A percentile compares a stretch with the other conserved stretches of the same genome.
These are phyloP conservation scores for Sclerotinia borealis DNA, from an alignment of 2,329 filamentous ascomycete species.

Conservation along the genomic window DNA sequence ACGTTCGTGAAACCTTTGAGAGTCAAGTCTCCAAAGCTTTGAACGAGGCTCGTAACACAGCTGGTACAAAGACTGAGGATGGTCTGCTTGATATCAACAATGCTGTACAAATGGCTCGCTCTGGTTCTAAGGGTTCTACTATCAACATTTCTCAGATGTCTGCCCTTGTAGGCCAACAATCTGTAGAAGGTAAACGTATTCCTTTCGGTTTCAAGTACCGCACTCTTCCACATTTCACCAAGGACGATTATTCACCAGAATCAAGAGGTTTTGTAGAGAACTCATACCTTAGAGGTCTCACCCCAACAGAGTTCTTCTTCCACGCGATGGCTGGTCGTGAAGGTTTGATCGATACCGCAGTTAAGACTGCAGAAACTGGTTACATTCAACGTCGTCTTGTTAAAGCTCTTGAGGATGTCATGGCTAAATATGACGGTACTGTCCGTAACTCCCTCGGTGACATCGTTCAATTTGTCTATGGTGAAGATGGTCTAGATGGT, in stretches of 20 bases:
- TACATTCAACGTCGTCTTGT: conserved; percentile 98
- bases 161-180: conserved; percentile 94
- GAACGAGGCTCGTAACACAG: conserved; percentile 93
- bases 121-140: conserved; percentile 95
- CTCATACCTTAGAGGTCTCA: conserved; percentile 92
- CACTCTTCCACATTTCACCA: conserved; percentile 94
- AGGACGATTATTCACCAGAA: conserved; percentile 97
- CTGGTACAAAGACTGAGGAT: conserved; percentile 85
- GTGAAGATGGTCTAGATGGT: conserved; percentile 93
- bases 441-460: conserved; percentile 96
- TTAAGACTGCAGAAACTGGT: conserved; percentile 98
- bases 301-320: conserved; percentile 97
- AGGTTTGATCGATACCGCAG: conserved; percentile 98
- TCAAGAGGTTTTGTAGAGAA: conserved; percentile 98
- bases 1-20: conserved; percentile 95
- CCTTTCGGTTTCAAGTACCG: conserved; percentile 99
- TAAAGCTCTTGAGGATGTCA: conserved; percentile 95
- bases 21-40: conserved; percentile 91
- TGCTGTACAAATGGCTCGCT: conserved; percentile 90
- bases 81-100: conserved; percentile 95
- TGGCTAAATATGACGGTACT: conserved; percentile 95
- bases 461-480: conserved; percentile 94
- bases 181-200: conserved; percentile 97
- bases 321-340: conserved; percentile 99
- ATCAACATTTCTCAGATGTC: conserved; percentile 99